Conservation (phyloP, 768 basidiomycete genomes). For the Baorangia bicolor region DNA sequence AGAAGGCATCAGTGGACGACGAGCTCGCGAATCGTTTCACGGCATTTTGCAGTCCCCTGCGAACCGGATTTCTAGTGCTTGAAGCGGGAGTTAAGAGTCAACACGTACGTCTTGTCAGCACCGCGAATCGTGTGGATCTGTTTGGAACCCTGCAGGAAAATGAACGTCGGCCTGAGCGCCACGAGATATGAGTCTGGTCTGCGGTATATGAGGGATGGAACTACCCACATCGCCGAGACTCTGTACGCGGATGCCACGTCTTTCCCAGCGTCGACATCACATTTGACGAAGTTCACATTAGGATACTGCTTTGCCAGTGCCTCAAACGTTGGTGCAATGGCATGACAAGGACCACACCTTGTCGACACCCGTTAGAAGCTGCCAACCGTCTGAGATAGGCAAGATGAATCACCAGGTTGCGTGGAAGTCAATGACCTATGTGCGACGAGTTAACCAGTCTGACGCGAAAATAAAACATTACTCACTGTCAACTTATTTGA, state of each 20-base stretch:
- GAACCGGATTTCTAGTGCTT: slow-evolving; percentile 1
- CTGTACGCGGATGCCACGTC: slow-evolving; percentile 66
- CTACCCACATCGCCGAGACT: slow-evolving; percentile 69
- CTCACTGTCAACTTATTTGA: slow-evolving; percentile 66
- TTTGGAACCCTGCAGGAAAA: slow-evolving; percentile 66
- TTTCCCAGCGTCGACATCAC: slow-evolving; percentile 68
- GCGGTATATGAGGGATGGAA: not conserved
- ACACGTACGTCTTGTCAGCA: slow-evolving; percentile 60
- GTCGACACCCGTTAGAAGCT: slow-evolving; percentile 7
- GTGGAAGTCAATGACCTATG: slow-evolving; percentile 83
- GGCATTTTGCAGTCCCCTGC: slow-evolving; percentile 60
- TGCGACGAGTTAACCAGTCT: not conserved
- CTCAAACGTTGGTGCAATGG: slow-evolving; percentile 77
- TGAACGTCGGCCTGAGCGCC: slow-evolving; percentile 70
- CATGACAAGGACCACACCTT: slow-evolving; percentile 87
- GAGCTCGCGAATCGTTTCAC: slow-evolving; percentile 51
- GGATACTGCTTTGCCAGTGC: slow-evolving; percentile 64
- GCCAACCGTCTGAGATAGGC: not conserved
- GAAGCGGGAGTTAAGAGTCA: not conserved
- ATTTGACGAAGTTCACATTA: slow-evolving; percentile 80
- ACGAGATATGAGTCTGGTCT: not conserved
- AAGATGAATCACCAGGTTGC: slow-evolving; percentile 62
- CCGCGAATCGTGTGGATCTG: slow-evolving; percentile 75
- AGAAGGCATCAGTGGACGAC: slow-evolving; percentile 48
- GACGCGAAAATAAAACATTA: not conserved